These are phyloP conservation scores for Vaccinium corymbosum DNA, from an alignment of 148 eudicot species.

Conservation along the genomic window DNA sequence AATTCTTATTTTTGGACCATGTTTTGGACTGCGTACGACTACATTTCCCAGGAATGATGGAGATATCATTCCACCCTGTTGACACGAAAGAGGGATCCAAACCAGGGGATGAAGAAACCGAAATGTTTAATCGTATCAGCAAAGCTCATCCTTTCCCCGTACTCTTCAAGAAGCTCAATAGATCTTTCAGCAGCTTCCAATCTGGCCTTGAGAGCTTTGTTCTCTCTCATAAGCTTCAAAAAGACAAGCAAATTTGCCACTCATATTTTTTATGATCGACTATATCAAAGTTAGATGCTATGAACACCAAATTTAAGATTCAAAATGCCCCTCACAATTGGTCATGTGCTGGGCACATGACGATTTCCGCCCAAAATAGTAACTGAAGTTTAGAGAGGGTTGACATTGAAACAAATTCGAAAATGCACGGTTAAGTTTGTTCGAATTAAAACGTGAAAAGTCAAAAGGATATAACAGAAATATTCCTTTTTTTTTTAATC, in stretches of 20 bases:
- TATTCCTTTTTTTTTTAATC: too few species aligned
- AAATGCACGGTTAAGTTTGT: too few species aligned
- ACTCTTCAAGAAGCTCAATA: neutral
- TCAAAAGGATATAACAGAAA: too few species aligned
- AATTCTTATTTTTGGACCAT: neutral
- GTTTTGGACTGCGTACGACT: too few species aligned
- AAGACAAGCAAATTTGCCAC: neutral
- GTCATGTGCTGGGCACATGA: too few species aligned
- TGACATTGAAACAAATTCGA: too few species aligned
- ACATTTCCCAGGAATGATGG: neutral
- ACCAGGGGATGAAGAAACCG: conserved; percentile 23
- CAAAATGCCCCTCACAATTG: too few species aligned
- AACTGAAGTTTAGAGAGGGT: too few species aligned
- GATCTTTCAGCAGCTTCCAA: conserved; percentile 28
- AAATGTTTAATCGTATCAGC: conserved; percentile 25
- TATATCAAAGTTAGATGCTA: neutral
- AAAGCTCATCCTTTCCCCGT: conserved; percentile 21
- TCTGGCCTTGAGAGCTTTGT: conserved; percentile 37
- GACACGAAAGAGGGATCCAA: conserved; percentile 18
- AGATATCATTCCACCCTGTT: conserved; percentile 6
- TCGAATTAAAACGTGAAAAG: too few species aligned
- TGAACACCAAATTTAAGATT: neutral
- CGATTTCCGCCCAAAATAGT: too few species aligned
- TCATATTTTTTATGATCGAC: neutral
- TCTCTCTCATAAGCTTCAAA: conserved; percentile 48